Conservation (phyloP, 352 stramenopile genomes). For the Globisporangium yorkense region DNA sequence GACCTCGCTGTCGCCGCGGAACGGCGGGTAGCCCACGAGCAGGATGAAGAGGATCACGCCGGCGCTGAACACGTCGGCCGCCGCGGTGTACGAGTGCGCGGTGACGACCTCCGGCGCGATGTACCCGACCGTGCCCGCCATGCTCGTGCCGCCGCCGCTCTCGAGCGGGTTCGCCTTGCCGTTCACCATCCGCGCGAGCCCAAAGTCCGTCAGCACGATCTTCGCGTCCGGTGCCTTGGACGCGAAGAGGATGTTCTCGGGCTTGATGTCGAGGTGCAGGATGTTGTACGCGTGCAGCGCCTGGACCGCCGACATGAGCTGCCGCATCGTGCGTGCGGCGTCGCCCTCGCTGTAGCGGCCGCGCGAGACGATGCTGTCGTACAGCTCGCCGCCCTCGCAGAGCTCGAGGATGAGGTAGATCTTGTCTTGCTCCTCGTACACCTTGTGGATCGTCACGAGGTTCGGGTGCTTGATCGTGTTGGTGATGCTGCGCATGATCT, state of each 20-base stretch:
- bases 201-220: slow-evolving; percentile 76
- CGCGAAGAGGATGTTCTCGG: slow-evolving; percentile 74
- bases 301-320: slow-evolving; percentile 59
- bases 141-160: slow-evolving; percentile 43
- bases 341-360: slow-evolving; percentile 63
- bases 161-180: slow-evolving; percentile 60
- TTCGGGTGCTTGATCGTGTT: slow-evolving; percentile 77
- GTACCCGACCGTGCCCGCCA: slow-evolving; percentile 74
- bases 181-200: slow-evolving; percentile 69
- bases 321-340: slow-evolving; percentile 54
- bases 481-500: slow-evolving; percentile 78
- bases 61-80: slow-evolving; percentile 72
- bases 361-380: slow-evolving; percentile 63
- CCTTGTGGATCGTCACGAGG: slow-evolving; percentile 75
- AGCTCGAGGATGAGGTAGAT: slow-evolving; percentile 78
- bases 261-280: slow-evolving; percentile 74
- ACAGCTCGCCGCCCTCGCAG: slow-evolving; percentile 67
- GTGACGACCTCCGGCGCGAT: slow-evolving; percentile 75
- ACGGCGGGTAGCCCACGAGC: slow-evolving; percentile 71
- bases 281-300: slow-evolving; percentile 74
- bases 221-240: slow-evolving; percentile 43
- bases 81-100: slow-evolving; percentile 54
- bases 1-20: slow-evolving; percentile 65
- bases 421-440: slow-evolving; percentile 79
- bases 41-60: slow-evolving; percentile 82